phyloP scores from a whole-genome alignment of 768 basidiomycete genomes.

The Filobasidium floriforme region DNA sequence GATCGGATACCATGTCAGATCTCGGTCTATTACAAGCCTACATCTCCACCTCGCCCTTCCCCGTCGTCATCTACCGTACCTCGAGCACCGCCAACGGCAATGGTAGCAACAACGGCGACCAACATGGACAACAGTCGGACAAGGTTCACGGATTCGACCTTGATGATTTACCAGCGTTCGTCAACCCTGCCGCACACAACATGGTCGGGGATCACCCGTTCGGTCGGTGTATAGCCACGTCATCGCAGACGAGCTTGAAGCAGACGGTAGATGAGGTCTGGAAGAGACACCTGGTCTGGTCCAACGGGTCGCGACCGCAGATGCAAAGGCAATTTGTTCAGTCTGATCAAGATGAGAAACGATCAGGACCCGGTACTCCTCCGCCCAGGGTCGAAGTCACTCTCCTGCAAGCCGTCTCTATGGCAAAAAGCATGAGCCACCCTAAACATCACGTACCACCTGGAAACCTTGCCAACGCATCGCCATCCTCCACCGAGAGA shows the following conservation, averaged over 20 bases:
- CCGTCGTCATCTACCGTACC: slow-evolving; percentile 1
- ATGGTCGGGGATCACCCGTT: too few species aligned
- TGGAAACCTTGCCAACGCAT: neutral
- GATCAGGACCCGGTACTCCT: neutral
- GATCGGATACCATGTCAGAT: neutral
- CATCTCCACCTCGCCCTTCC: neutral
- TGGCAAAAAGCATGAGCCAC: neutral
- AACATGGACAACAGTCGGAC: neutral
- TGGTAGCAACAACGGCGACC: neutral
- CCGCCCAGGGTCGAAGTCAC: neutral
- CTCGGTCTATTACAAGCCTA: neutral
- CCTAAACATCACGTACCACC: too few species aligned
- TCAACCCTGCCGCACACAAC: too few species aligned
- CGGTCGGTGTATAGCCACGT: too few species aligned
- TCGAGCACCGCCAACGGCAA: neutral
- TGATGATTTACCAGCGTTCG: too few species aligned
- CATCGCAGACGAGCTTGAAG: too few species aligned
- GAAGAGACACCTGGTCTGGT: too few species aligned
- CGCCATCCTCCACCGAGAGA: neutral
- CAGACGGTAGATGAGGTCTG: too few species aligned
- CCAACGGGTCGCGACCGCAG: too few species aligned
- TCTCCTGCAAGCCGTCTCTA: neutral
- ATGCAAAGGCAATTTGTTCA: too few species aligned
- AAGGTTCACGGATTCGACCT: too few species aligned
- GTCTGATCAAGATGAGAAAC: neutral